A percentile compares a stretch with the other conserved stretches of the same genome.
Conservation (phyloP, 164 flowering plant genomes). For the Malania oleifera region DNA sequence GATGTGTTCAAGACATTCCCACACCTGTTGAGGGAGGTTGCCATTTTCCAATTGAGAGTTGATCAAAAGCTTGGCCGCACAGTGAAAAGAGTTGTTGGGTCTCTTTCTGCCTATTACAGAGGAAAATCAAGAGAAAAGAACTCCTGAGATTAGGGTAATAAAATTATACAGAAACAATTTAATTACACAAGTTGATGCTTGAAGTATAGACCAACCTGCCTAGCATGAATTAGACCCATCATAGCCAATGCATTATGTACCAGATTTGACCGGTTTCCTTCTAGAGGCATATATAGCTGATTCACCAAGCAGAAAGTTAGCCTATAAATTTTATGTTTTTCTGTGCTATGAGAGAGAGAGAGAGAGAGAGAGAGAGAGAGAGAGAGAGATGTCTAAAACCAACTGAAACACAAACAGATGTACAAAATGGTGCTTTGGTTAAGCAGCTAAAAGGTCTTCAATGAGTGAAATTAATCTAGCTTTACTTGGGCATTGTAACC, state of each 20-base stretch:
- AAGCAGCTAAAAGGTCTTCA: too few species aligned
- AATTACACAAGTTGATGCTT: background rate
- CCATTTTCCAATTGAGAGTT: conserved; percentile 27
- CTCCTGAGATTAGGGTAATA: background rate
- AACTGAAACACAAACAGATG: too few species aligned
- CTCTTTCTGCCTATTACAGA: conserved; percentile 18
- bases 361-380: too few species aligned
- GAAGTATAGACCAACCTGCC: conserved; percentile 36
- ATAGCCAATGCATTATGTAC: conserved; percentile 60
- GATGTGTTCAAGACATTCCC: background rate
- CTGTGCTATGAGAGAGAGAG: too few species aligned
- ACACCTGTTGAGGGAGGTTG: conserved; percentile 26
- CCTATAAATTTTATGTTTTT: too few species aligned
- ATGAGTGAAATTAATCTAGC: too few species aligned
- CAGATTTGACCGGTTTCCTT: conserved; percentile 40
- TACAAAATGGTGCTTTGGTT: too few species aligned
- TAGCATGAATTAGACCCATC: conserved; percentile 46
- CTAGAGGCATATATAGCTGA: conserved; percentile 44
- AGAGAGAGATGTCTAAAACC: too few species aligned
- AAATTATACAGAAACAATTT: background rate
- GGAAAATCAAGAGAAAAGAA: background rate
- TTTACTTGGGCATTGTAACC: too few species aligned
- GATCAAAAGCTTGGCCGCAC: conserved; percentile 22
- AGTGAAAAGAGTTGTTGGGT: conserved; percentile 25
- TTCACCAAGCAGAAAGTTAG: background rate